Evolutionary conservation across 441 rosid species (phyloP), one percentile per base, ranked within the genome.

Genomic region (Brassica hybrid): DNA sequence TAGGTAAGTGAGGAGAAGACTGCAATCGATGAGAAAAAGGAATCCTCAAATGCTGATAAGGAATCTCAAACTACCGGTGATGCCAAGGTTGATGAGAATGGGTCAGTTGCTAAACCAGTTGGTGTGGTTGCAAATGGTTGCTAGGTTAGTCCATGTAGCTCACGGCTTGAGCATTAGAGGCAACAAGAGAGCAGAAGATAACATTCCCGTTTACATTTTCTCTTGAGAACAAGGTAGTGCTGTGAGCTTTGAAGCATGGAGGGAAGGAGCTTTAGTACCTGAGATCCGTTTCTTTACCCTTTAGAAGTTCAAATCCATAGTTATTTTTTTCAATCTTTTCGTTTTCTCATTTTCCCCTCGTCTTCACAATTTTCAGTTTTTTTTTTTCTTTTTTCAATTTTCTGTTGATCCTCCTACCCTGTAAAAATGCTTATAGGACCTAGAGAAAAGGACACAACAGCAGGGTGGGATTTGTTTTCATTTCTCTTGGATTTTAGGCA

Each of bases 51-150:
- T 45, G 16, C 16, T 45, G 54, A 45, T 45, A 45, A 45, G 16
- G 54, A 45, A 13, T 45, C 54, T 45, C 16, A 45, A 45, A 45
- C 16, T 1, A 45, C 52, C 4, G 16, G 54, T n/a, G 54, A 13
- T 13, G 38, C 16, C 54, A 48, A 48, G 17, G 54, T 48, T n/a
- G 54, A n/a, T 48, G 54, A 13, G 54, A 48, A 48, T 48, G 54
- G 54, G 16, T 48, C 54, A 21, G 78, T 69, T 73, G 73, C 75
- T 60, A 86, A 89, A 72, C 81, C 84, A 63, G 84, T 71, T 13
- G 86, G 84, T 66, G 93, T 86, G 79, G 77, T 83, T 48, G 84
- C 83, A 5, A 84, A 83, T 81, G 85, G 89, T 72, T 86, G 84
- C 83, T 90, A 87, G 83, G 62, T 70, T 75, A 45, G 57, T 38